Evolutionary conservation across 306 rosid species (phyloP), one percentile per base, ranked within the genome.

Genomic region (Cajanus cajan): DNA sequence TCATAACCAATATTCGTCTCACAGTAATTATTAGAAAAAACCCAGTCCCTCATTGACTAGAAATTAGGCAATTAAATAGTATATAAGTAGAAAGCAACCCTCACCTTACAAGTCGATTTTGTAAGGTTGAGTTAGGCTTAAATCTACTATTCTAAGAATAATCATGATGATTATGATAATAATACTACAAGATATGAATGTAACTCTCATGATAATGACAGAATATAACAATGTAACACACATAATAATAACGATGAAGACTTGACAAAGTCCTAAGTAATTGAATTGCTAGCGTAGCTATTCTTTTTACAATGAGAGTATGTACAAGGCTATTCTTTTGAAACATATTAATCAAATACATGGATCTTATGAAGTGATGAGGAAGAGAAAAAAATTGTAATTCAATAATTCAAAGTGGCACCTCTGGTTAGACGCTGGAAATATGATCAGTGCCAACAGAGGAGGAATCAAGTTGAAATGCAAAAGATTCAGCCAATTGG

Each of bases 381-480:
- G 31, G 31, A 28, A 1, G n/a, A 28, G 3, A 85, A 82, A 63
- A 73, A 88, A 68, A n/a, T 76, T 14, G 55, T 25, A 81, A 73
- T 12, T 59, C 37, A 82, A 61, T 62, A 82, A 54, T 62, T 61
- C 28, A 58, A 40, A 40, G 25, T 22, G 71, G 11, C 50, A 81
- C 5, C 40, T 76, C 80, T 21, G 73, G 76, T 73, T 82, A 91
- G 63, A 86, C 77, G 80, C 94, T 89, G 82, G 93, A 92, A 83
- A 89, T 82, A 52, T 87, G 98, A 85, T 90, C 96, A 34, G 93
- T 88, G n/a, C 92, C 87, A 15, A 90, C 73, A 1, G 76, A 73
- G 16, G 90, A 66, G 24, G 84, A 68, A 71, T 84, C 84, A 22
- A 39, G 78, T 47, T 80, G 80, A 80, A 80, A 87, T 16, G 88